phyloP scores from a whole-genome alignment of 805 yeast species.

The Cephaloascus fragrans region DNA sequence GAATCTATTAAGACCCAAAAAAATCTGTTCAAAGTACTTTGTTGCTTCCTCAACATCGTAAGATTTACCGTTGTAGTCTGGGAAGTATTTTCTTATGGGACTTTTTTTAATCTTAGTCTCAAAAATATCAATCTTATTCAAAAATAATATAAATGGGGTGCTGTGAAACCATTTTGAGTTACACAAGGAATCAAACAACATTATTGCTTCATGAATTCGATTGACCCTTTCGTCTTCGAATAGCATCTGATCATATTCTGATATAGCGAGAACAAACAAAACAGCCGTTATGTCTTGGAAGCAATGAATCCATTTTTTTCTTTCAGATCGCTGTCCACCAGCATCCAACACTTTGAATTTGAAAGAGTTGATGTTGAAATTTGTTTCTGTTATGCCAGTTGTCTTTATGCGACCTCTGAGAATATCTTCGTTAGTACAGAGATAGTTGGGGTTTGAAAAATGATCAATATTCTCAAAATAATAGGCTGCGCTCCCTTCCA shows the following conservation, averaged over 20 bases:
- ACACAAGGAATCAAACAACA: slow-evolving; percentile 81
- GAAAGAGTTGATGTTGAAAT: slow-evolving; percentile 53
- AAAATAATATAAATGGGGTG: slow-evolving; percentile 75
- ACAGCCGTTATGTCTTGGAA: slow-evolving; percentile 87
- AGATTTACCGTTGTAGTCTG: slow-evolving; percentile 86
- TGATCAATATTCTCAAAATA: slow-evolving; percentile 67
- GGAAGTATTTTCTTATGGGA: slow-evolving; percentile 76
- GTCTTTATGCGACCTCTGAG: slow-evolving; percentile 88
- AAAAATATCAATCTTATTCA: slow-evolving; percentile 85
- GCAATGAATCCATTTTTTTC: slow-evolving; percentile 96
- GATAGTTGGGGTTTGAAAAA: slow-evolving; percentile 54
- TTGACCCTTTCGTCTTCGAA: slow-evolving; percentile 71
- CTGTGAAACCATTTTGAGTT: slow-evolving; percentile 90
- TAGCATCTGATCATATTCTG: slow-evolving; percentile 84
- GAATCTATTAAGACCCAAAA: slow-evolving; percentile 62
- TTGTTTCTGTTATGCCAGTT: slow-evolving; percentile 88
- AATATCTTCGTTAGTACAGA: slow-evolving; percentile 76
- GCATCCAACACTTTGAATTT: slow-evolving; percentile 70
- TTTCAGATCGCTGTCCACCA: slow-evolving; percentile 93
- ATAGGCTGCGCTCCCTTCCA: slow-evolving; percentile 75
- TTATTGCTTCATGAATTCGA: slow-evolving; percentile 72
- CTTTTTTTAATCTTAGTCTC: slow-evolving; percentile 76
- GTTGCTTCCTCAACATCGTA: slow-evolving; percentile 84
- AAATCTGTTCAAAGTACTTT: slow-evolving; percentile 85
- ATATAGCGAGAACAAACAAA: slow-evolving; percentile 83